A percentile compares a stretch with the other conserved stretches of the same genome.
phyloP scores from a whole-genome alignment of 805 yeast genomes.

The Priceomyces fermenticarens region DNA sequence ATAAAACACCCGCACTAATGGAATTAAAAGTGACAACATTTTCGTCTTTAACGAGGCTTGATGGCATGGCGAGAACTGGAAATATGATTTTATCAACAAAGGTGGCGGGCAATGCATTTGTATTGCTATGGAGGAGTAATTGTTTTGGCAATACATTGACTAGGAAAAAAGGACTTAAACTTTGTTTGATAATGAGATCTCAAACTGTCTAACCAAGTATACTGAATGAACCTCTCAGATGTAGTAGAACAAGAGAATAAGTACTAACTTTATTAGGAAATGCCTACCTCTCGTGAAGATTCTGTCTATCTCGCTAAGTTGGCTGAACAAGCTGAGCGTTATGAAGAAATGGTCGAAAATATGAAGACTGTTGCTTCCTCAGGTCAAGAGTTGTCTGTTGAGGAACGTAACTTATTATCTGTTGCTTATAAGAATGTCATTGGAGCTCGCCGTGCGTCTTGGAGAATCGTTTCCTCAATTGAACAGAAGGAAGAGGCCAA shows the following conservation, averaged over 20 bases:
- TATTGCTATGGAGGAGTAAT: too few relatives aligned
- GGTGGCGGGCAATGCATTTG: too few relatives aligned
- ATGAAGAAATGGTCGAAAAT: conserved; percentile 98
- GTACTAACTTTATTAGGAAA: conserved; percentile 21
- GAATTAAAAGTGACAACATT: too few relatives aligned
- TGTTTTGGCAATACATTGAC: too few relatives aligned
- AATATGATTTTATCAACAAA: too few relatives aligned
- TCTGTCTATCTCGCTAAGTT: conserved; percentile 96
- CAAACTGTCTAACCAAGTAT: too few relatives aligned
- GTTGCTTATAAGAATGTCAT: conserved; percentile 98
- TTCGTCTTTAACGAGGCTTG: too few relatives aligned
- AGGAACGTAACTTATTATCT: conserved; percentile 94
- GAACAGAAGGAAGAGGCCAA: conserved; percentile 98
- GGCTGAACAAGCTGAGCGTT: conserved; percentile 99
- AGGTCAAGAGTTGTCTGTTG: conserved; percentile 93
- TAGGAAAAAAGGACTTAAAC: too few relatives aligned
- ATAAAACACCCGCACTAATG: neutral
- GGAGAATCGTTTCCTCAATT: conserved; percentile 98
- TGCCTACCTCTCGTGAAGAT: conserved; percentile 93
- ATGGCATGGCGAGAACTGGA: too few relatives aligned
- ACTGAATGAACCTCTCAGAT: too few relatives aligned
- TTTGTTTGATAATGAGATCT: too few relatives aligned
- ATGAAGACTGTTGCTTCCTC: conserved; percentile 97
- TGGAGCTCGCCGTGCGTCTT: conserved; percentile 98
- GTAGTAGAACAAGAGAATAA: neutral